Evolutionary conservation across 2,329 filamentous ascomycete genomes (phyloP).

Genomic region (Fusarium virguliforme): DNA sequence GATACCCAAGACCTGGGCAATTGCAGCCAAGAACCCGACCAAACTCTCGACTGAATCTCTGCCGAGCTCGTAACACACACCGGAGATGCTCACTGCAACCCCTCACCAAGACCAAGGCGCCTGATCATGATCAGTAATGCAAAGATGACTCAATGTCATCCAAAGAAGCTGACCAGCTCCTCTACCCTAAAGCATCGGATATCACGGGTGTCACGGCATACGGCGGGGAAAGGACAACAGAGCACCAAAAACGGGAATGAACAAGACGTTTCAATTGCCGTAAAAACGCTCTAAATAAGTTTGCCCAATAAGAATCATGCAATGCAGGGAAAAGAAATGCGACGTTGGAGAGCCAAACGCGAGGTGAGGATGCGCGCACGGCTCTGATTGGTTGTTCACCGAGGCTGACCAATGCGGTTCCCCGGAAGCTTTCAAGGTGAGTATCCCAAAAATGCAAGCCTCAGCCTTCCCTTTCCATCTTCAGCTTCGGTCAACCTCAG

Average conservation of each 20-base stretch:
- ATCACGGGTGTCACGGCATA: background rate
- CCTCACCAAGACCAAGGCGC: background rate
- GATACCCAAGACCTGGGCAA: background rate
- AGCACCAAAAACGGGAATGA: background rate
- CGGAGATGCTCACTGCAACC: background rate
- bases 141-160: conserved; percentile 2
- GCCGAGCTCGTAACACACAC: background rate
- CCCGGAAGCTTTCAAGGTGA: conserved; percentile 29
- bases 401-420: conserved; percentile 11
- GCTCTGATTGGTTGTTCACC: conserved; percentile 42
- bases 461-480: conserved; percentile 38
- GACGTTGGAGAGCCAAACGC: conserved; percentile 14
- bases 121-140: background rate
- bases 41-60: background rate
- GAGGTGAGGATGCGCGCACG: background rate
- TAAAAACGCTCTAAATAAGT: background rate
- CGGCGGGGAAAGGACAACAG: background rate
- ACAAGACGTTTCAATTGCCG: background rate
- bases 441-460: conserved; percentile 46
- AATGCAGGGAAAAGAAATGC: conserved; percentile 13
- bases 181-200: conserved; percentile 8
- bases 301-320: background rate
- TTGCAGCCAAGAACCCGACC: background rate
- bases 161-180: background rate
- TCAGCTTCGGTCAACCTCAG: conserved; percentile 32